phyloP scores from a whole-genome alignment of 192 early-diverging fungal species.

The Endogone sp. region DNA sequence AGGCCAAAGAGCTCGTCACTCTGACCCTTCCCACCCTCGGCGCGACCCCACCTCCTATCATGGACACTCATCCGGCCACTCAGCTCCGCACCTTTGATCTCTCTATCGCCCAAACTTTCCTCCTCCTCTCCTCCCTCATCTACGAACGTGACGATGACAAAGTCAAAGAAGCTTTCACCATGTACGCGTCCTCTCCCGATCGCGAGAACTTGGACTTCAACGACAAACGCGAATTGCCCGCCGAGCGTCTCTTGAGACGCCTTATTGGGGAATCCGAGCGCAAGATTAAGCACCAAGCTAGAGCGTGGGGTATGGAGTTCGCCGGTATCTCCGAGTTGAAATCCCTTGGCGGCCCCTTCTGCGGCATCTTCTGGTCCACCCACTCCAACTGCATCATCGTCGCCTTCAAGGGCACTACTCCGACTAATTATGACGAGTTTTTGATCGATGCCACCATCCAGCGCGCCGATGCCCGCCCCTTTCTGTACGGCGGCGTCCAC shows the following conservation, averaged over 20 bases:
- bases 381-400: slow-evolving; percentile 39
- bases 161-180: slow-evolving; percentile 32
- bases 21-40: slow-evolving; percentile 18
- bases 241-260: slow-evolving; percentile 10
- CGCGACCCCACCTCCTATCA: neutral
- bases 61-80: neutral
- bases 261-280: slow-evolving; percentile 29
- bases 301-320: slow-evolving; percentile 26
- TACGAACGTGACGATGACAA: slow-evolving; percentile 42
- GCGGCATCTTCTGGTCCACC: slow-evolving; percentile 44
- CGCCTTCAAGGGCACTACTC: slow-evolving; percentile 46
- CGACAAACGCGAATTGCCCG: neutral
- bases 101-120: slow-evolving; percentile 34
- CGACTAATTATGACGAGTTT: slow-evolving; percentile 45
- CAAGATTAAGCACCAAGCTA: slow-evolving; percentile 11
- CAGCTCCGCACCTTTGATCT: slow-evolving; percentile 27
- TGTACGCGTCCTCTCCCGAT: slow-evolving; percentile 10
- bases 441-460: slow-evolving; percentile 43
- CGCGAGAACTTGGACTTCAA: neutral
- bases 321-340: slow-evolving; percentile 43
- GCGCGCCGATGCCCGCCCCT: slow-evolving; percentile 41
- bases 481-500: slow-evolving; percentile 46
- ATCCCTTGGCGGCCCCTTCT: slow-evolving; percentile 40
- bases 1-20: slow-evolving; percentile 9
- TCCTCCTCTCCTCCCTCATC: slow-evolving; percentile 36